These are phyloP conservation scores for Musa schizocarpa DNA, from an alignment of 176 grass and related monocot species.

Conservation along the genomic window DNA sequence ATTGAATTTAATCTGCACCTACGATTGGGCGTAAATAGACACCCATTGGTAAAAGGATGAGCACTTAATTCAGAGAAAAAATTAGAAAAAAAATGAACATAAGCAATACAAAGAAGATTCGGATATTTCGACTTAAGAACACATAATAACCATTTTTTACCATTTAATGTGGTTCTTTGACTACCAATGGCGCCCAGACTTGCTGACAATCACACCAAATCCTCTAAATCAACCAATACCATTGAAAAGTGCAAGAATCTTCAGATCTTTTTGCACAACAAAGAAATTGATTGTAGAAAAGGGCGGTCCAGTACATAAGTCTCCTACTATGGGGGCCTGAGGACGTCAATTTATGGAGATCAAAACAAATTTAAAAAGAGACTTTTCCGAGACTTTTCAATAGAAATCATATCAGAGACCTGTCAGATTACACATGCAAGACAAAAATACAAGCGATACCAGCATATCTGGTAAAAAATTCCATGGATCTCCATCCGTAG, in stretches of 20 bases:
- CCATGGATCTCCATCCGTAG: background rate
- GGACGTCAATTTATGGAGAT: background rate
- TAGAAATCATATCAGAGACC: no score
- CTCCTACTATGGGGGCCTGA: no score
- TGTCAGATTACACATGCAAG: no score
- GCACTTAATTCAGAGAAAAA: no score
- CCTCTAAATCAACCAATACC: background rate
- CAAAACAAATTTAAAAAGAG: background rate
- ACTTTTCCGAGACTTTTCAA: no score
- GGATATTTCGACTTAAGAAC: background rate
- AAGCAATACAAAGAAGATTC: background rate
- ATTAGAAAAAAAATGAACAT: background rate
- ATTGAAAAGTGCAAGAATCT: background rate
- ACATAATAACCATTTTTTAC: background rate
- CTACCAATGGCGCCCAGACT: background rate
- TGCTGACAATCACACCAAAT: background rate
- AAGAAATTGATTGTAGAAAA: no score
- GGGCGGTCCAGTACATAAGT: no score
- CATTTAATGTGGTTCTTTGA: background rate
- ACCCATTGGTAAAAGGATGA: no score
- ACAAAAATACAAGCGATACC: no score
- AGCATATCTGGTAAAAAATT: background rate
- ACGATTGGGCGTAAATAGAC: no score
- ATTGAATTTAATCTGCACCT: no score
- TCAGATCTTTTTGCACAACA: no score